Evolutionary conservation across 2,329 filamentous ascomycete genomes (phyloP).

Genomic region (Venturia nashicola): DNA sequence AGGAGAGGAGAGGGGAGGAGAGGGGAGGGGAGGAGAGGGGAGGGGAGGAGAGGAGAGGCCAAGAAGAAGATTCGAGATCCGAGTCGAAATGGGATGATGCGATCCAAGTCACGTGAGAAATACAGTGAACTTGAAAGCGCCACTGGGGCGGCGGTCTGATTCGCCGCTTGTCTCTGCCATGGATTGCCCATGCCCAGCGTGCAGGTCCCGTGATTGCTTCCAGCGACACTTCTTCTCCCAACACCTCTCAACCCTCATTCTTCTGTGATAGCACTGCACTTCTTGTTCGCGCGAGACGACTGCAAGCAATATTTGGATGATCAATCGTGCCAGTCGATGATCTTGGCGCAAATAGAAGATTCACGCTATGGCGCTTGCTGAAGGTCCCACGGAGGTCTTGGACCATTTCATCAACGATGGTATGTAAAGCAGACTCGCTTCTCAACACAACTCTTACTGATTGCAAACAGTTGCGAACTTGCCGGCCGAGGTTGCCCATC

Average conservation of each 20-base stretch:
- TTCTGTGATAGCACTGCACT: neutral
- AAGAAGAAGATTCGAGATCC: neutral
- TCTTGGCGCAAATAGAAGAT: neutral
- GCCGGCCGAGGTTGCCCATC: constrained; percentile 69
- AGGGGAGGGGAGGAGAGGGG: neutral
- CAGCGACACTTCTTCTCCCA: neutral
- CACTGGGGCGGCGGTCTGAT: neutral
- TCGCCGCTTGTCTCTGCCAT: neutral
- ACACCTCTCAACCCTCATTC: neutral
- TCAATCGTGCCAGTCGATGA: neutral
- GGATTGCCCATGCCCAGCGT: no score
- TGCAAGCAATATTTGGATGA: neutral
- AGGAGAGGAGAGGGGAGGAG: neutral
- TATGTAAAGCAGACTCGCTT: constrained; percentile 16
- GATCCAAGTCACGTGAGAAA: neutral
- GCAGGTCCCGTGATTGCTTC: no score
- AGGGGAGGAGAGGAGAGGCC: neutral
- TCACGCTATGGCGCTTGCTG: constrained; percentile 33
- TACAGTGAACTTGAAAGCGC: no score
- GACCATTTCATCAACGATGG: constrained; percentile 67
- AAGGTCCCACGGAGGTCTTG: constrained; percentile 57
- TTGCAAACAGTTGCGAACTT: constrained; percentile 52
- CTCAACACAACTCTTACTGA: neutral
- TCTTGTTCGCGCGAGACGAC: neutral
- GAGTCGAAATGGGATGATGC: neutral